Conservation (phyloP, 2,329 filamentous ascomycete species). For the Neofusicoccum kwambonambiense region DNA sequence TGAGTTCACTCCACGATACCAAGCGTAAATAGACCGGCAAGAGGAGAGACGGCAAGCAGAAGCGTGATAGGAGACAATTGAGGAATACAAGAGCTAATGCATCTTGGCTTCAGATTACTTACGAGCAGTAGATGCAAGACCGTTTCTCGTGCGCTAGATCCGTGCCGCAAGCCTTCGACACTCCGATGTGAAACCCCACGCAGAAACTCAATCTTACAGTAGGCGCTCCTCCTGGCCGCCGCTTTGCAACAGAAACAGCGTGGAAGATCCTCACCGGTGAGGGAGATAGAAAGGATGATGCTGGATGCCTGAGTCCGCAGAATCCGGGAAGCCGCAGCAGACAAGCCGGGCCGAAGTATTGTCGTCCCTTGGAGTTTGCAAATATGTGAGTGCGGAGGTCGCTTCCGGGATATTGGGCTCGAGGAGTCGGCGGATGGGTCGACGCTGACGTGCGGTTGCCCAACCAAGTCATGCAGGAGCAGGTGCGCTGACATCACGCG, state of each 20-base stretch:
- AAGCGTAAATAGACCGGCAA: background rate
- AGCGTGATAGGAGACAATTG: background rate
- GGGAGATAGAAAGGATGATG: background rate
- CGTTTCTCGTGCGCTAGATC: background rate
- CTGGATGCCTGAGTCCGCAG: background rate
- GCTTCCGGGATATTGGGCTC: conserved; percentile 4
- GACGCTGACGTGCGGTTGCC: conserved; percentile 7
- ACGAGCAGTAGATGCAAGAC: background rate
- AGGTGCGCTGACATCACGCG: conserved; percentile 10
- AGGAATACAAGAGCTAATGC: background rate
- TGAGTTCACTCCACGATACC: background rate
- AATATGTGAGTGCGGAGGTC: background rate
- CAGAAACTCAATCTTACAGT: background rate
- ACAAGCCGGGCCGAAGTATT: background rate
- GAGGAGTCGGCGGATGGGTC: background rate
- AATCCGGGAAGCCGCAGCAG: background rate
- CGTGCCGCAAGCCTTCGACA: background rate
- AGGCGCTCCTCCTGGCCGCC: background rate
- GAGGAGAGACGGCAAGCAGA: background rate
- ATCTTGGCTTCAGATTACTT: background rate
- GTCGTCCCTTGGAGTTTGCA: background rate
- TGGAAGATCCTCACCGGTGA: background rate
- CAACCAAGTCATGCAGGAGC: conserved; percentile 11
- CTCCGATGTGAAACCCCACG: background rate
- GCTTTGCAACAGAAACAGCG: background rate